Evolutionary conservation across 164 flowering plant species (phyloP), one percentile per base, ranked within the genome.

Genomic region (Paratinospora sagittata): DNA sequence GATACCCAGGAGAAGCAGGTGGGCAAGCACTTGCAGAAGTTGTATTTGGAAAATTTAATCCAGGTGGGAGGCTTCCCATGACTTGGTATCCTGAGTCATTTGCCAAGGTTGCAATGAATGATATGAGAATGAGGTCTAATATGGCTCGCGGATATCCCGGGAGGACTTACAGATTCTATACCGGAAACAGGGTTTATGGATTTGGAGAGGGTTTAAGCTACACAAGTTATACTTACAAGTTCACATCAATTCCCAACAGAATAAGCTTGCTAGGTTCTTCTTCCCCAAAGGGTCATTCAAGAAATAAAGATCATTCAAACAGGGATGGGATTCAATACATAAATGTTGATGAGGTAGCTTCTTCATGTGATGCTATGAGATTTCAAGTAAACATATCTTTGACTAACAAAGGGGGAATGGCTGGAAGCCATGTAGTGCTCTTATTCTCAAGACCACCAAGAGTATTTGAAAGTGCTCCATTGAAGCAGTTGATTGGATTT

Each of bases 1-100:
- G n/a, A n/a, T n/a, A n/a, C n/a, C n/a, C n/a, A n/a, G n/a, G n/a
- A n/a, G n/a, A n/a, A n/a, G n/a, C n/a, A n/a, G n/a, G n/a, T n/a
- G n/a, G n/a, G n/a, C n/a, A n/a, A n/a, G n/a, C n/a, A n/a, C n/a
- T n/a, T n/a, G n/a, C n/a, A n/a, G n/a, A n/a, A n/a, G n/a, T n/a
- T n/a, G n/a, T n/a, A n/a, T n/a, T n/a, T n/a, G n/a, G n/a, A 30
- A 30, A 30, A 30, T 30, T 4, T 1, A 30, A 30, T 30, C 34
- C 3, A 30, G 34, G 34, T 76, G 99, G 99, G 78, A 84, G 89
- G 75, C 80, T 95, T 33, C 91, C 97, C 3, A 70, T 95, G 80
- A 92, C 99, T 36, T 95, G 99, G 99, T 90, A 95, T 81, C 97
- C 94, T 0, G 94, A 95, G 70, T 83, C 97, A 65, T 92, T 85